Evolutionary conservation across 2,329 filamentous ascomycete species (phyloP), one percentile per base, ranked within the genome.

Genomic region (Pseudogymnoascus sp.): DNA sequence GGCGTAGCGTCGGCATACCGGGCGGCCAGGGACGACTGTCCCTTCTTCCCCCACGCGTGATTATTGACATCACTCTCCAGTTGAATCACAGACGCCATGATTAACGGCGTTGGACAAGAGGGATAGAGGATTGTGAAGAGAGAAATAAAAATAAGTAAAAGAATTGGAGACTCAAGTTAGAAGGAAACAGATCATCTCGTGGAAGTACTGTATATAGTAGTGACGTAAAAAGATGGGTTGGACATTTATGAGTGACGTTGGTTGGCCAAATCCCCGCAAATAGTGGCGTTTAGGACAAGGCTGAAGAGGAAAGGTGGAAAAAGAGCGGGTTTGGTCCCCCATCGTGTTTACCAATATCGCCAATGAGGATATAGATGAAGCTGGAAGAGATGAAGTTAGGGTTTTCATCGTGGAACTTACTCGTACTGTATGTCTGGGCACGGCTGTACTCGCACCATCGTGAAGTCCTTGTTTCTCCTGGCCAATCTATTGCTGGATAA

Each of bases 1-100:
- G 85, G 84, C 0, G 86, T 88, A 66, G 86, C 82, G 9, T 81
- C 78, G 67, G 86, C 89, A 8, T 90, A 75, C 41, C 78, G 79
- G 1, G 86, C 88, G 11, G 86, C 85, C 11, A 90, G 72, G 0
- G 87, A 90, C 2, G 86, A 72, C 12, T 77, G 79, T 28, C 88
- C 88, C 67, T 81, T 79, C 70, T 85, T 88, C 2, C 88, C 89
- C 87, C 88, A 92, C 9, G 81, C 79, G 65, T 90, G 90, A 66
- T 86, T 79, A 73, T 86, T 79, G 68, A 76, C 78, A 20, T 73
- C 74, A 58, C 78, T 77, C 62, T 70, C 71, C n/a, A 81, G 72
- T 66, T 79, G 77, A 64, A 80, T 78, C 3, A 80, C 73, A 28
- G 67, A 68, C 7, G 67, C 68, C 20, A 67, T 62, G 39, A 57